Evolutionary conservation across 768 basidiomycete species (phyloP).

Genomic region (Phanerodontia chrysosporium): DNA sequence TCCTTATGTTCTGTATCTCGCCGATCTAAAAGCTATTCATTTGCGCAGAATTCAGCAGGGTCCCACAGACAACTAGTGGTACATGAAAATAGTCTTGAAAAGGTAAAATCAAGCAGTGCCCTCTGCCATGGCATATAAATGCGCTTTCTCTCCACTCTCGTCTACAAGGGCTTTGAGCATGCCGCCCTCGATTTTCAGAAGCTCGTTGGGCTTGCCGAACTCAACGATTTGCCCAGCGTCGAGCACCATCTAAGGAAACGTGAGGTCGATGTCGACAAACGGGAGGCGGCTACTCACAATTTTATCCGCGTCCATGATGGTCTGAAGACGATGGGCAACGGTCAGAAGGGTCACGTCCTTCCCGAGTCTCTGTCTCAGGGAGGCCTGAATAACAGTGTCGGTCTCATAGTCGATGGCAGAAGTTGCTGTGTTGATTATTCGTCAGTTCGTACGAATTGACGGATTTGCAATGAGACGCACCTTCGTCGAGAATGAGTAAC

Average conservation of each 20-base stretch:
- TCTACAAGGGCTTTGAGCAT: slow-evolving; percentile 50
- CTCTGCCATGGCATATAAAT: slow-evolving; percentile 38
- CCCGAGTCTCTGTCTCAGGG: slow-evolving; percentile 43
- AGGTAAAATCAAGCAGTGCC: slow-evolving; percentile 3
- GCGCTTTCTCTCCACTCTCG: slow-evolving; percentile 47
- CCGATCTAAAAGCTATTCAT: neutral
- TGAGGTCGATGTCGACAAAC: neutral
- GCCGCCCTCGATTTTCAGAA: slow-evolving; percentile 48
- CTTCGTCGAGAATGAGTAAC: slow-evolving; percentile 56
- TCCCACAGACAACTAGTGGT: neutral
- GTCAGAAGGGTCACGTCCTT: slow-evolving; percentile 49
- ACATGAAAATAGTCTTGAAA: neutral
- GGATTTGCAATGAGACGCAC: slow-evolving; percentile 16
- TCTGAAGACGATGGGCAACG: slow-evolving; percentile 55
- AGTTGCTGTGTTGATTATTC: slow-evolving; percentile 29
- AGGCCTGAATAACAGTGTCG: slow-evolving; percentile 52
- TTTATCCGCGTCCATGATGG: slow-evolving; percentile 60
- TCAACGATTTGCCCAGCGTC: slow-evolving; percentile 43
- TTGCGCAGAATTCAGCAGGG: neutral
- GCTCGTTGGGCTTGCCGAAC: slow-evolving; percentile 43
- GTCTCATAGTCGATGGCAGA: slow-evolving; percentile 55
- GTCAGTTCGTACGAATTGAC: too few species aligned
- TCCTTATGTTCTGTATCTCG: neutral
- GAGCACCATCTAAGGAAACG: slow-evolving; percentile 36
- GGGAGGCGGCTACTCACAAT: slow-evolving; percentile 32